Conservation (phyloP, 305 asterid genomes). For the Fraxinus albicans region DNA sequence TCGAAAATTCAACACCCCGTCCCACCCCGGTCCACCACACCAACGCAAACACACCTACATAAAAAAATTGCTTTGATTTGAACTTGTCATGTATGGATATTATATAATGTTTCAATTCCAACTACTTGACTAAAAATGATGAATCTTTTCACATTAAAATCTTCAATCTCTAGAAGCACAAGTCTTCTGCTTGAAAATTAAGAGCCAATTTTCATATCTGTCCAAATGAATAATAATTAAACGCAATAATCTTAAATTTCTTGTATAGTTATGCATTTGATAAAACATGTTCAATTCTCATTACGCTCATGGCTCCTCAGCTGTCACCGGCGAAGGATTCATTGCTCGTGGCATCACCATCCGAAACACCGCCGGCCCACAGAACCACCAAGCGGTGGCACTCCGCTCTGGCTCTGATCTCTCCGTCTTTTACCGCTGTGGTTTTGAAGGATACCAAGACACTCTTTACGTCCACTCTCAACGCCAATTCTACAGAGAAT, state of each 20-base stretch:
- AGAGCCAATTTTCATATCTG: not conserved
- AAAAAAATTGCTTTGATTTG: not conserved
- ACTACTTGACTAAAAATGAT: slow-evolving; percentile 12
- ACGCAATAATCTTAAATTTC: not conserved
- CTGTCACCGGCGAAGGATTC: slow-evolving; percentile 65
- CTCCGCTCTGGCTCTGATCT: slow-evolving; percentile 76
- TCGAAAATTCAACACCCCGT: not conserved
- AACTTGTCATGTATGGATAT: not conserved
- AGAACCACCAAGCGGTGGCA: slow-evolving; percentile 82
- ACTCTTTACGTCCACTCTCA: slow-evolving; percentile 79
- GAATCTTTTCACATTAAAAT: not conserved
- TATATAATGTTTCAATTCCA: not conserved
- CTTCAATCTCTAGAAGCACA: slow-evolving; percentile 18
- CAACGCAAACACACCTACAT: not conserved
- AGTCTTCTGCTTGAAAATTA: not conserved
- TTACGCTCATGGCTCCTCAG: slow-evolving; percentile 33
- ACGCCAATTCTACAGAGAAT: slow-evolving; percentile 75
- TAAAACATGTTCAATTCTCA: not conserved
- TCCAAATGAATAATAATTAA: not conserved
- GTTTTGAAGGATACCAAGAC: slow-evolving; percentile 82
- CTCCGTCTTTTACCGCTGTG: slow-evolving; percentile 69
- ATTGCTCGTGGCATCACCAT: slow-evolving; percentile 72
- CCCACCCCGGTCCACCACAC: not conserved
- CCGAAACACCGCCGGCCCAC: slow-evolving; percentile 81
- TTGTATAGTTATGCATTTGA: not conserved